These are phyloP conservation scores for Tetrapisispora pingtungensis DNA, from an alignment of 805 yeast genomes.

Conservation along the genomic window DNA sequence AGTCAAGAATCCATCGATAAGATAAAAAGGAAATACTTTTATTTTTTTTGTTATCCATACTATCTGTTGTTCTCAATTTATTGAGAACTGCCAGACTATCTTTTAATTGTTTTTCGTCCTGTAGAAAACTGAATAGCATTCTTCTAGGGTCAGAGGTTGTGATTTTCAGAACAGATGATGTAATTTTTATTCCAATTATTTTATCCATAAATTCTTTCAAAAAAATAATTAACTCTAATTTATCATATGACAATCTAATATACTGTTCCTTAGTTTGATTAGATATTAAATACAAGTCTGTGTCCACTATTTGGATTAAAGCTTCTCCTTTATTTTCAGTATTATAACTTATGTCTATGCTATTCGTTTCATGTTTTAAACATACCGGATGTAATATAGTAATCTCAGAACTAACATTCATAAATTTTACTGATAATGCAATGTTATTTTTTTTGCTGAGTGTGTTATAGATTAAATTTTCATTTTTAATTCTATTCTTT, in stretches of 20 bases:
- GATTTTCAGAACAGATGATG: constrained; percentile 18
- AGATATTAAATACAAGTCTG: constrained; percentile 18
- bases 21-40: background rate
- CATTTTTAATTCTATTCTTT: background rate
- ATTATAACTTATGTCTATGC: constrained; percentile 13
- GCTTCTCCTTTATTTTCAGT: constrained; percentile 10
- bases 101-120: constrained; percentile 20
- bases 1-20: constrained; percentile 13
- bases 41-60: background rate
- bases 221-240: constrained; percentile 9
- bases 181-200: constrained; percentile 5
- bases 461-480: background rate
- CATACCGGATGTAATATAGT: constrained; percentile 19
- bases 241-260: constrained; percentile 18
- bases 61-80: background rate
- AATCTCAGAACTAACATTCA: constrained; percentile 19
- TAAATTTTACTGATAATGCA: constrained; percentile 2
- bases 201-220: background rate
- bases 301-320: constrained; percentile 15
- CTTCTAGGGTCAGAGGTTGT: constrained; percentile 25
- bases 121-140: constrained; percentile 15
- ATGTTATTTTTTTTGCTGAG: background rate
- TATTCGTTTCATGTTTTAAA: constrained; percentile 17
- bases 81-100: constrained; percentile 10
- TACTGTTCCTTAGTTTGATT: constrained; percentile 22